Evolutionary conservation across 768 basidiomycete genomes (phyloP).

Genomic region (Chalciporus chontae): DNA sequence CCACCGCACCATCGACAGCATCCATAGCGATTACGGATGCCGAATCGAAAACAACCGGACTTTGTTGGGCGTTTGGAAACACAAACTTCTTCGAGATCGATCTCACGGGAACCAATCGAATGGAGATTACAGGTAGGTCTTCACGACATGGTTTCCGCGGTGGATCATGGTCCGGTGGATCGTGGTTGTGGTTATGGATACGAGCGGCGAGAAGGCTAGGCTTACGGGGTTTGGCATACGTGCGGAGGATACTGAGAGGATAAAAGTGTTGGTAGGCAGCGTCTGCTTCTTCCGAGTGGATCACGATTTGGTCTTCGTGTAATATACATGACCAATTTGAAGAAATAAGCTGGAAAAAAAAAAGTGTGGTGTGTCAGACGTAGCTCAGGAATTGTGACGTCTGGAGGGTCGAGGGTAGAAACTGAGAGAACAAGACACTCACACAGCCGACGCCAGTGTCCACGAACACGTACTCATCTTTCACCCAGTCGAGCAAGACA

Average conservation of each 20-base stretch:
- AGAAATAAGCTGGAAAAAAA: slow-evolving; percentile 46
- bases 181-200: slow-evolving; percentile 6
- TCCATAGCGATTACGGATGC: not conserved
- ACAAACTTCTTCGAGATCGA: slow-evolving; percentile 51
- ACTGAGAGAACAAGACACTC: slow-evolving; percentile 29
- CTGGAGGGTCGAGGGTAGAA: not conserved
- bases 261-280: slow-evolving; percentile 69
- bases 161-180: slow-evolving; percentile 1
- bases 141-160: slow-evolving; percentile 14
- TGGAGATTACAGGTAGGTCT: slow-evolving; percentile 40
- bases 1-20: slow-evolving; percentile 1
- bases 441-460: slow-evolving; percentile 75
- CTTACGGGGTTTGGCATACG: slow-evolving; percentile 25
- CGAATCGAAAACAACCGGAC: not conserved
- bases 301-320: slow-evolving; percentile 62
- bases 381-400: slow-evolving; percentile 1
- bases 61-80: slow-evolving; percentile 36
- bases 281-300: slow-evolving; percentile 69
- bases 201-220: slow-evolving; percentile 14
- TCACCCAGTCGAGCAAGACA: slow-evolving; percentile 63
- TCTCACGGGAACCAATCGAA: slow-evolving; percentile 40
- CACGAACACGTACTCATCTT: slow-evolving; percentile 64
- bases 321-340: slow-evolving; percentile 80
- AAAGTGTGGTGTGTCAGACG: slow-evolving; percentile 3
- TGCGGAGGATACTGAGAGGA: slow-evolving; percentile 40